A percentile compares a stretch with the other conserved stretches of the same genome.
phyloP scores from a whole-genome alignment of 2,329 filamentous ascomycete species.

The Leptographium flavum region DNA sequence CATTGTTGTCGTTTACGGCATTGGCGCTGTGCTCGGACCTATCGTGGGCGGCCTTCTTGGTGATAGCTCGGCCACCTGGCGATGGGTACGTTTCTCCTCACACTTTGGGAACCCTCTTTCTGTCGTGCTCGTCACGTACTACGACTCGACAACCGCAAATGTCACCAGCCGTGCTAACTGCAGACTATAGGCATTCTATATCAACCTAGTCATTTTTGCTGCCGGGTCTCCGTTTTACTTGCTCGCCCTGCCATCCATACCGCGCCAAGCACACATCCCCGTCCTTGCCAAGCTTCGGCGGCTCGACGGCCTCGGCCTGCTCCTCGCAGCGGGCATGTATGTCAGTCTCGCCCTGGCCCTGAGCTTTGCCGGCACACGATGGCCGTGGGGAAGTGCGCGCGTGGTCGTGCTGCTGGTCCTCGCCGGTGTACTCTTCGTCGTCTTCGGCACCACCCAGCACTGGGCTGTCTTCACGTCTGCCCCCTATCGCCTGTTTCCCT shows the following conservation, averaged over 20 bases:
- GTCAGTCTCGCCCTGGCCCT: slow-evolving; percentile 31
- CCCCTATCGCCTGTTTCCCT: slow-evolving; percentile 27
- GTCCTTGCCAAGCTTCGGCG: slow-evolving; percentile 14
- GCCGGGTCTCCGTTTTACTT: slow-evolving; percentile 17
- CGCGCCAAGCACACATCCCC: slow-evolving; percentile 9
- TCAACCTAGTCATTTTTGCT: slow-evolving; percentile 37
- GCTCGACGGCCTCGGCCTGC: slow-evolving; percentile 29
- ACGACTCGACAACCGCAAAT: too few relatives aligned
- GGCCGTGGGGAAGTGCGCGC: slow-evolving; percentile 25
- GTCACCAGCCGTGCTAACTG: too few relatives aligned
- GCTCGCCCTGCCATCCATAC: slow-evolving; percentile 15
- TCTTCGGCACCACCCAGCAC: slow-evolving; percentile 31
- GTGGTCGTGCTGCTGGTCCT: slow-evolving; percentile 10
- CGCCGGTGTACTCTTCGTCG: slow-evolving; percentile 20
- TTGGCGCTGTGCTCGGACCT: slow-evolving; percentile 31
- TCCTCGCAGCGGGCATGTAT: slow-evolving; percentile 27
- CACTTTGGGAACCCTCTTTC: background rate
- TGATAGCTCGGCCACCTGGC: slow-evolving; percentile 26
- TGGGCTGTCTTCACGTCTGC: slow-evolving; percentile 18
- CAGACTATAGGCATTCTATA: slow-evolving; percentile 27
- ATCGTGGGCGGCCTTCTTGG: slow-evolving; percentile 32
- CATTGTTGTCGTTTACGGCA: slow-evolving; percentile 25
- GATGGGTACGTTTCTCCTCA: slow-evolving; percentile 18
- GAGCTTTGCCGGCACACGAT: slow-evolving; percentile 33
- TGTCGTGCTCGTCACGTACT: too few relatives aligned